Conservation (phyloP, 768 basidiomycete species). For the Hericium alpestre region DNA sequence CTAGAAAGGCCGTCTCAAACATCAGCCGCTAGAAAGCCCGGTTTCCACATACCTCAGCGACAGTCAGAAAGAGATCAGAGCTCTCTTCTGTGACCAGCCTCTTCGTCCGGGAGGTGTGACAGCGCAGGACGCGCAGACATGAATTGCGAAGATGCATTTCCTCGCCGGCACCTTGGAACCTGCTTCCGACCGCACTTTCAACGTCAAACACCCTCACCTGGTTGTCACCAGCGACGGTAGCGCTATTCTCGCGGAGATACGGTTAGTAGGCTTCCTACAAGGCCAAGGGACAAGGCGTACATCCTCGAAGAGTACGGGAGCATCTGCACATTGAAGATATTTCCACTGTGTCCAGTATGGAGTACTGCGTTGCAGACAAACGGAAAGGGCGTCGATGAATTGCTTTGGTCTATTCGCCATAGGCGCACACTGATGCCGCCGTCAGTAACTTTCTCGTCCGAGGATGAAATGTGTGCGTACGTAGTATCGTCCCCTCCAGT, state of each 20-base stretch:
- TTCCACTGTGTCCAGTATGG: slow-evolving; percentile 67
- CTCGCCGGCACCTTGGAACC: not conserved
- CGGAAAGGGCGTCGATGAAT: slow-evolving; percentile 36
- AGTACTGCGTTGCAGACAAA: slow-evolving; percentile 61
- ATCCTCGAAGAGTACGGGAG: slow-evolving; percentile 72
- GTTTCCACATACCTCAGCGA: slow-evolving; percentile 51
- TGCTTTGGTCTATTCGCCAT: slow-evolving; percentile 55
- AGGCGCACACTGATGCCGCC: slow-evolving; percentile 47
- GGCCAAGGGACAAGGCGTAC: slow-evolving; percentile 28
- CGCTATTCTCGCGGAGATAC: slow-evolving; percentile 27
- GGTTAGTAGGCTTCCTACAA: slow-evolving; percentile 1
- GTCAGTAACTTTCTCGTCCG: not conserved
- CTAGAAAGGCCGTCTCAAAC: slow-evolving; percentile 28
- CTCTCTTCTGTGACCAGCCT: slow-evolving; percentile 71
- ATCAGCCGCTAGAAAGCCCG: slow-evolving; percentile 11
- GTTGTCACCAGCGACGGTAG: slow-evolving; percentile 62
- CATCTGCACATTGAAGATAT: slow-evolving; percentile 80
- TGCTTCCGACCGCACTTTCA: not conserved
- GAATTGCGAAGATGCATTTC: not conserved
- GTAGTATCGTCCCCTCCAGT: slow-evolving; percentile 70
- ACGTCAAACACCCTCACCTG: slow-evolving; percentile 76
- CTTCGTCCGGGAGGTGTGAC: slow-evolving; percentile 68
- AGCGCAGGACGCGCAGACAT: slow-evolving; percentile 34
- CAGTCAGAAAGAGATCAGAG: slow-evolving; percentile 65
- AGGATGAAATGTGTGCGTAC: slow-evolving; percentile 21